phyloP scores from a whole-genome alignment of 805 yeast genomes.

The Schwanniomyces polymorphus region DNA sequence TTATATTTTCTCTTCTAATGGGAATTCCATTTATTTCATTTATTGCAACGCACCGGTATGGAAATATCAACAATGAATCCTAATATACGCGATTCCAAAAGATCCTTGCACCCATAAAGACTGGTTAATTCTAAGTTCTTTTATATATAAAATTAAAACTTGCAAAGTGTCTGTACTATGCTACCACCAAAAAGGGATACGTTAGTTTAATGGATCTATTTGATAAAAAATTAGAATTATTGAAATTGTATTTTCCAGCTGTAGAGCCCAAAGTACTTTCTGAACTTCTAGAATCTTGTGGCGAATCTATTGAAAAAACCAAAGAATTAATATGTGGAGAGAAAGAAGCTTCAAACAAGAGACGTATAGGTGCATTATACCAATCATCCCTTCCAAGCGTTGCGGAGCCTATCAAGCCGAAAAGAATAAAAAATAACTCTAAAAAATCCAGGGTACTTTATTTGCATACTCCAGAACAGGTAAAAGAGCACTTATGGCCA shows the following conservation, averaged over 20 bases:
- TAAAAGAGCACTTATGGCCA: slow-evolving; percentile 45
- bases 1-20: no score
- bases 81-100: no score
- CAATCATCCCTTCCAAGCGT: slow-evolving; percentile 13
- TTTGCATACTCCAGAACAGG: slow-evolving; percentile 52
- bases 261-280: slow-evolving; percentile 41
- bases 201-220: not conserved
- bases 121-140: no score
- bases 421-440: not conserved
- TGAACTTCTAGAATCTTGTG: slow-evolving; percentile 54
- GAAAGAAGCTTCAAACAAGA: slow-evolving; percentile 9
- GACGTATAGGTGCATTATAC: slow-evolving; percentile 9
- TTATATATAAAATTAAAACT: not conserved
- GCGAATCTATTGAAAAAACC: slow-evolving; percentile 50
- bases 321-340: slow-evolving; percentile 41
- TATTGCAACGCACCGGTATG: no score
- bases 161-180: not conserved
- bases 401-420: slow-evolving; percentile 1
- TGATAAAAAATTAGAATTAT: slow-evolving; percentile 29
- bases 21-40: no score
- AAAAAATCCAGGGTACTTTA: slow-evolving; percentile 23
- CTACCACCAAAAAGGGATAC: not conserved
- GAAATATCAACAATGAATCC: no score
- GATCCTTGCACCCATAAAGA: no score
- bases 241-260: slow-evolving; percentile 41